Evolutionary conservation across 1,284 basidiomycete genomes (phyloP), one percentile per base, ranked within the genome.

Genomic region (Cerrena zonata): DNA sequence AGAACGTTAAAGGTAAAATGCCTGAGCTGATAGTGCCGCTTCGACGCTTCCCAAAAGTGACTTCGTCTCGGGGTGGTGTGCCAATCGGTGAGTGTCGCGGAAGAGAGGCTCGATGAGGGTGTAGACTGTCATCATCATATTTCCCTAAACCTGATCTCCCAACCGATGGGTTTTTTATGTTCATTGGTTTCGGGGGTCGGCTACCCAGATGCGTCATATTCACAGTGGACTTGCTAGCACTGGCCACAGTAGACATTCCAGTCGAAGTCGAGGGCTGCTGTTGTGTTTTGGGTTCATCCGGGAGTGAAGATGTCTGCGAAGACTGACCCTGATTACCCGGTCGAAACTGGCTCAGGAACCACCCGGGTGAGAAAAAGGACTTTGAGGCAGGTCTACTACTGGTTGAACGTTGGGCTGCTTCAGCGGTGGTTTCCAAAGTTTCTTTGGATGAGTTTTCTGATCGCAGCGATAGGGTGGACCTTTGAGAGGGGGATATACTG

Each of bases 341-440:
- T 36, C 84, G 72, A 64, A 90, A 89, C 2, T 83, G 77, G 57
- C 81, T 86, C 62, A 89, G 82, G 5, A 90, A 65, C 88, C 88
- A 91, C 5, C 81, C 75, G 0, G 86, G 77, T 2, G 85, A 72
- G 30, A 88, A 73, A 58, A 81, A 86, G 1, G 85, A 80, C 5
- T 75, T 71, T 7, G 80, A 54, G 0, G 73, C 68, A 4, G 69
- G 57, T 26, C 57, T 62, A 43, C 49, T 22, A 47, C 61, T 43
- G 47, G 59, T 57, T 3, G 38, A 38, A 24, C 42, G 42, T 43
- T 18, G 48, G 58, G 41, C 65, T 68, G 18, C 23, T 5, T n/a
- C 19, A 22, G 19, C 19, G 22, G 72, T 71, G 0, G 55, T 47
- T 25, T 63, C 64, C 19, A 49, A 48, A 15, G 60, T 58, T 18